Conservation (phyloP, 2,329 filamentous ascomycete species). For the Biscogniauxia marginata region DNA sequence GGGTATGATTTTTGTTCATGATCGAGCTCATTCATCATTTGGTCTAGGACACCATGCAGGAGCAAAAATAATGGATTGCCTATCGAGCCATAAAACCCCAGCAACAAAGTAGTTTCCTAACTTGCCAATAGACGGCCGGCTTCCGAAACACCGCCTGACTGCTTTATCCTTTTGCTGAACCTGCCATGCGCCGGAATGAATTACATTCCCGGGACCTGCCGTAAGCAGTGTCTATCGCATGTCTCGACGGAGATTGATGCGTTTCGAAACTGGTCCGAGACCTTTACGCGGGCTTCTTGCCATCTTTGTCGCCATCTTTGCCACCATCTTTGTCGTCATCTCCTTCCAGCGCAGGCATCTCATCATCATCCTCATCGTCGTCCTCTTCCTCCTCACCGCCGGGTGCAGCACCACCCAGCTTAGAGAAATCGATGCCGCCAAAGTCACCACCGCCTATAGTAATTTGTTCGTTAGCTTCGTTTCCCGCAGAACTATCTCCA, state of each 20-base stretch:
- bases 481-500: background rate
- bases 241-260: slow-evolving; percentile 11
- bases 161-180: slow-evolving; percentile 16
- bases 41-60: slow-evolving; percentile 8
- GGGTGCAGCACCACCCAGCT: slow-evolving; percentile 64
- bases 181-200: slow-evolving; percentile 15
- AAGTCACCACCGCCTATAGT: slow-evolving; percentile 62
- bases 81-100: slow-evolving; percentile 18
- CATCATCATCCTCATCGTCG: slow-evolving; percentile 67
- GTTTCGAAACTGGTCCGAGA: slow-evolving; percentile 3
- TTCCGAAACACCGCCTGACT: slow-evolving; percentile 21
- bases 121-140: slow-evolving; percentile 20
- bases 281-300: slow-evolving; percentile 24
- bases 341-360: slow-evolving; percentile 80
- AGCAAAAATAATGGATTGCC: slow-evolving; percentile 15
- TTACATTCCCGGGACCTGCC: slow-evolving; percentile 20
- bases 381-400: slow-evolving; percentile 51
- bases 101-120: slow-evolving; percentile 50
- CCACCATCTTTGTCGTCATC: slow-evolving; percentile 48
- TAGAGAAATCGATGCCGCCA: slow-evolving; percentile 90
- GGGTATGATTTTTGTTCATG: background rate
- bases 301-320: slow-evolving; percentile 33
- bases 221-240: slow-evolving; percentile 17
- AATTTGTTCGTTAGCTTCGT: slow-evolving; percentile 17
- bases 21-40: background rate